Evolutionary conservation across 768 basidiomycete species (phyloP).

Genomic region (Hydnum rufescens): DNA sequence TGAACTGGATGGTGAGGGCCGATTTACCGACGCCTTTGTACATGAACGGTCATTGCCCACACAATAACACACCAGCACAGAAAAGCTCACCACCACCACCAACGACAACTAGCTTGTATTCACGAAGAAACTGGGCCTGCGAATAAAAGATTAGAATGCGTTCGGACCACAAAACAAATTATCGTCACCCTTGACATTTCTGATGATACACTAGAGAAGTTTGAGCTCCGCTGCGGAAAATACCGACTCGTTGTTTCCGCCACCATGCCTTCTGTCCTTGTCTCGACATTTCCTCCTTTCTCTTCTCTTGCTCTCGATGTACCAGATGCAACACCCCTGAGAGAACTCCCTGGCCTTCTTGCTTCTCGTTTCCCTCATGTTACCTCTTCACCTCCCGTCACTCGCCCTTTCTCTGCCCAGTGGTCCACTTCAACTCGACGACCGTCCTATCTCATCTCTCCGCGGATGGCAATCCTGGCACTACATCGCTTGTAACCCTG

Average conservation of each 20-base stretch:
- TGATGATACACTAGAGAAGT: background rate
- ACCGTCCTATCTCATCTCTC: conserved; percentile 18
- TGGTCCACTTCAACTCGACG: background rate
- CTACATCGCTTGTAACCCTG: conserved; percentile 34
- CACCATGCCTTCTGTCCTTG: conserved; percentile 22
- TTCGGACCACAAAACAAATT: background rate
- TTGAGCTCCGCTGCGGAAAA: background rate
- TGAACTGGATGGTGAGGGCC: conserved; percentile 93
- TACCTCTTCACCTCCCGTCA: conserved; percentile 24
- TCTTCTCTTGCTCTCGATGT: conserved; percentile 32
- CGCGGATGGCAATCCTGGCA: conserved; percentile 16
- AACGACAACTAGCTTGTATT: conserved; percentile 97
- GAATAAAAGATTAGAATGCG: background rate
- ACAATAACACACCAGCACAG: background rate
- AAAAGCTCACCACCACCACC: conserved; percentile 71
- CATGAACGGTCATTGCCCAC: background rate
- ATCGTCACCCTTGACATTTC: background rate
- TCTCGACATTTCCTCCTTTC: conserved; percentile 43
- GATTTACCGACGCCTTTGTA: conserved; percentile 56
- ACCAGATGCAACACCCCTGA: conserved; percentile 23
- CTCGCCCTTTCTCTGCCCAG: conserved; percentile 21
- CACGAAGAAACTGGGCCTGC: conserved; percentile 76
- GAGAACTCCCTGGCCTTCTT: conserved; percentile 26
- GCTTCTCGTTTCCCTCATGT: conserved; percentile 28
- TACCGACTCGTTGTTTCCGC: background rate